These are phyloP conservation scores for Myxozyma neglecta DNA, from an alignment of 805 yeast species.

Conservation along the genomic window DNA sequence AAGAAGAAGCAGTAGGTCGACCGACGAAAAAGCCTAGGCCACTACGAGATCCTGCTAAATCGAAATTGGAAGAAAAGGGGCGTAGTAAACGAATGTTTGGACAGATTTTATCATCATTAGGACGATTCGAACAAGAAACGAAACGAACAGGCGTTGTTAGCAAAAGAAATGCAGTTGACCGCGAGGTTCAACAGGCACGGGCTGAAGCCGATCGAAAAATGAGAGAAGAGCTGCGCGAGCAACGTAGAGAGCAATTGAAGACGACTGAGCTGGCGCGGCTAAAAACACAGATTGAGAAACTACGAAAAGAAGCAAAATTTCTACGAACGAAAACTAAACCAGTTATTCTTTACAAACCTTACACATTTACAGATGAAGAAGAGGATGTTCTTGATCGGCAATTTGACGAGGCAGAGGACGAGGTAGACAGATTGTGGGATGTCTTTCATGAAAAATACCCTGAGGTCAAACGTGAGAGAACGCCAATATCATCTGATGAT, in stretches of 20 bases:
- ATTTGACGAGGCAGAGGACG: constrained; percentile 5
- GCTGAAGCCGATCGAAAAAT: constrained; percentile 2
- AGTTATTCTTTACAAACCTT: constrained; percentile 1
- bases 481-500: constrained; percentile 1
- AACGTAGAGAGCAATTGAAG: not conserved
- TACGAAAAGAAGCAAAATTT: constrained; percentile 5
- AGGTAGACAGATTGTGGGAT: constrained; percentile 11
- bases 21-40: constrained; percentile 11
- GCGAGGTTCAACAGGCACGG: constrained; percentile 9
- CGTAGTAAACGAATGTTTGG: constrained; percentile 31
- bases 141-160: not conserved
- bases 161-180: constrained; percentile 17
- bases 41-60: constrained; percentile 3
- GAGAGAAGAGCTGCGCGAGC: not conserved
- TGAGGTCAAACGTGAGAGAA: not conserved
- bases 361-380: constrained; percentile 1
- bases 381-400: constrained; percentile 10
- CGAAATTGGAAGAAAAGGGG: constrained; percentile 23
- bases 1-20: not conserved
- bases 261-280: not conserved
- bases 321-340: constrained; percentile 6
- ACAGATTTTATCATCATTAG: constrained; percentile 24
- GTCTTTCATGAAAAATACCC: constrained; percentile 7
- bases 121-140: constrained; percentile 20
- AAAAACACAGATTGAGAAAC: not conserved